Percentiles rank a stretch among this genome's conserved stretches.
These are phyloP conservation scores for Pyropia yezoensis DNA, from an alignment of 23 red algal genomes.

Conservation along the genomic window DNA sequence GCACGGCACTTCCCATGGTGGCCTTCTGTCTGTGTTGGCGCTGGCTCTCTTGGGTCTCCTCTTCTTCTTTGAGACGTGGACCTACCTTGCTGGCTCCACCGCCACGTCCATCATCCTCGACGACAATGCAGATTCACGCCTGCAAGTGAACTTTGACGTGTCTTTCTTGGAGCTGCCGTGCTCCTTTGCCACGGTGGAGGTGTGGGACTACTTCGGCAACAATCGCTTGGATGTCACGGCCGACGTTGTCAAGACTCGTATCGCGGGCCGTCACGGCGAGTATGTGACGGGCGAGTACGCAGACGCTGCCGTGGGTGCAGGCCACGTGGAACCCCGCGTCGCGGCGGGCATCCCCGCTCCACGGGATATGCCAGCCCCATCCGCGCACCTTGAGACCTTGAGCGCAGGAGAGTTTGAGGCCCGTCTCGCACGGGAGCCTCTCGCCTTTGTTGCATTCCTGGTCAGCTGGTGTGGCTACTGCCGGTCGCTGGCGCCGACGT, in stretches of 20 bases:
- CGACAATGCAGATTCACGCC: conserved; percentile 32
- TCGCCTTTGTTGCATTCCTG: not conserved
- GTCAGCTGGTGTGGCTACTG: not conserved
- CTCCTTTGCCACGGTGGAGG: conserved; percentile 61
- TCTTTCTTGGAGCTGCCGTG: conserved; percentile 57
- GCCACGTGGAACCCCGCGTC: not conserved
- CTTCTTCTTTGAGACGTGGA: conserved; percentile 69
- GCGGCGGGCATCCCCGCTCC: too few species aligned
- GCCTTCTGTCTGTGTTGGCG: conserved; percentile 48
- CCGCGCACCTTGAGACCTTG: not conserved
- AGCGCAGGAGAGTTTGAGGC: not conserved
- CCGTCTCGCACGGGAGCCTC: not conserved
- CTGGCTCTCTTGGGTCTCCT: conserved; percentile 42
- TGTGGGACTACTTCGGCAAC: conserved; percentile 66
- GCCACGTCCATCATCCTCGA: conserved; percentile 69
- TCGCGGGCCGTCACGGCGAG: conserved; percentile 37
- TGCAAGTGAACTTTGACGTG: conserved; percentile 64
- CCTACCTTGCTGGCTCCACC: conserved; percentile 50
- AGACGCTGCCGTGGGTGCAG: conserved; percentile 25
- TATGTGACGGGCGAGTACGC: conserved; percentile 49
- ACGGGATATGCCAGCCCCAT: too few species aligned
- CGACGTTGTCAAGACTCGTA: conserved; percentile 47
- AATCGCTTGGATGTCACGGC: conserved; percentile 56
- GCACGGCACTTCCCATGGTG: conserved; percentile 57
- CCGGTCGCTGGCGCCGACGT: too few species aligned